Evolutionary conservation across 495 filamentous ascomycete genomes (phyloP), one percentile per base, ranked within the genome.

Genomic region (Glarea lozoyensis): DNA sequence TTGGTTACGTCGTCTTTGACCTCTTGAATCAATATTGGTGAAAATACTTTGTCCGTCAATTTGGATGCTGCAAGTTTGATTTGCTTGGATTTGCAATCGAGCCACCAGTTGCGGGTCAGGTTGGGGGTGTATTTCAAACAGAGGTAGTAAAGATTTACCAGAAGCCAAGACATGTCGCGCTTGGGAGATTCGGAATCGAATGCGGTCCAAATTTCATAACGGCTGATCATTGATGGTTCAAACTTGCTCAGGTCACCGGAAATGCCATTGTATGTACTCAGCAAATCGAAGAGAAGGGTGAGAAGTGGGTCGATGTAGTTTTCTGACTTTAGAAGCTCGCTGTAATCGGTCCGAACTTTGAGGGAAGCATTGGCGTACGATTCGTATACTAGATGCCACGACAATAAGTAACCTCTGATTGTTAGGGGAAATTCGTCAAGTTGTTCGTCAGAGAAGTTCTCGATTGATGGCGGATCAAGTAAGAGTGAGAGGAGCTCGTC

Each of bases 301-400:
- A 97, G 65, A 2, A 99, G 58, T 6, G 82, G 77, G 5, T 66
- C 60, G 2, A 90, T 57, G 37, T 81, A 82, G 13, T 78, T 68
- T 12, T 81, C 82, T 21, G 84, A 75, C 58, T 86, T 88, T 42
- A 96, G 72, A 23, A 78, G 73, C 3, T 81, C 69, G 0, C 75
- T 70, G 55, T 97, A 99, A 52, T 88, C 78, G 35, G 71, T 74
- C 52, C 83, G 81, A 9, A 95, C 78, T 54, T 85, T 81, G 57
- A 81, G 79, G 3, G 88, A 88, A 4, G 88, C 78, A 32, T 81
- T 78, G 37, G 72, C 65, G 57, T 92, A 92, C 45, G 88, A 83
- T 52, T 92, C 88, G 55, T 94, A 96, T 2, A 94, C 75, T 11
- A 97, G 64, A 43, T 86, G 76, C 92, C 92, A 97, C 30, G 88